Percentiles rank a stretch among this genome's conserved stretches.
Conservation (phyloP, 495 filamentous ascomycete genomes). For the Letharia columbiana region DNA sequence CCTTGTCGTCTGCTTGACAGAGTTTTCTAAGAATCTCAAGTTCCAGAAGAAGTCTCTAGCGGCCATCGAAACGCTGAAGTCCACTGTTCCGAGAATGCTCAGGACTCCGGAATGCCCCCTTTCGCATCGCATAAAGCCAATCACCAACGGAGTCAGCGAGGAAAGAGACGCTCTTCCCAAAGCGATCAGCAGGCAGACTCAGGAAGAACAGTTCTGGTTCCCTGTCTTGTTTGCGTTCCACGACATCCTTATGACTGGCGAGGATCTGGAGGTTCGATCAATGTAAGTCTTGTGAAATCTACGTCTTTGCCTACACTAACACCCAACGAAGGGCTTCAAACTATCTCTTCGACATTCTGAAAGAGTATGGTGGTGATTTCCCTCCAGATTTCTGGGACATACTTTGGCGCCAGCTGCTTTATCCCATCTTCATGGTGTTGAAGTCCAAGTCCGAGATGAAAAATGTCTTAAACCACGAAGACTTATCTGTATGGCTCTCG, state of each 20-base stretch:
- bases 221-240: conserved; percentile 97
- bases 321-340: conserved; percentile 61
- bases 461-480: conserved; percentile 86
- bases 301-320: conserved; percentile 1
- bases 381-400: conserved; percentile 97
- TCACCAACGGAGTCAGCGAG: conserved; percentile 32
- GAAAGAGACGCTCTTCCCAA: conserved; percentile 41
- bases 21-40: conserved; percentile 95
- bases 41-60: conserved; percentile 98
- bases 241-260: conserved; percentile 97
- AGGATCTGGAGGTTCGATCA: conserved; percentile 94
- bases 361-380: conserved; percentile 83
- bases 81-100: conserved; percentile 86
- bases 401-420: conserved; percentile 90
- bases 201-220: conserved; percentile 98
- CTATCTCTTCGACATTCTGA: conserved; percentile 90
- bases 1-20: conserved; percentile 88
- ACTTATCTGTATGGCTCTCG: conserved; percentile 96
- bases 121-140: conserved; percentile 45
- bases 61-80: conserved; percentile 89
- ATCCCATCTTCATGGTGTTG: conserved; percentile 96
- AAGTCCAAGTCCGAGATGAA: conserved; percentile 93
- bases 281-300: conserved; percentile 31
- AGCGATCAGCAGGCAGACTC: conserved; percentile 50
- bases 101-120: conserved; percentile 92